phyloP scores from a whole-genome alignment of 257 asterid genomes.

The Oldenlandia corymbosa region DNA sequence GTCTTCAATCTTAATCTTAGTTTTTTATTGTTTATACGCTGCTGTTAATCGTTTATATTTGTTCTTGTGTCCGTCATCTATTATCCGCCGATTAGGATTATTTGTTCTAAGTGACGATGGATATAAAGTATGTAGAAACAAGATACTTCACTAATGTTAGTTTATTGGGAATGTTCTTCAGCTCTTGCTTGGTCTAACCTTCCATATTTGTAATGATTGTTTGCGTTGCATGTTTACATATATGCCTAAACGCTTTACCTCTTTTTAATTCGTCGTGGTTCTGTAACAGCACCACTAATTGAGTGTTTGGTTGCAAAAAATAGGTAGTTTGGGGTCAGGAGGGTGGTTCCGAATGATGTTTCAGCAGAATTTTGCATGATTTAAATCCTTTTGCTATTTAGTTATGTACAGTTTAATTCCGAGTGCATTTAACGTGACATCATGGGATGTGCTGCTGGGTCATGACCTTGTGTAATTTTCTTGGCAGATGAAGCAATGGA shows the following conservation, averaged over 20 bases:
- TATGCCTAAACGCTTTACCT: background rate
- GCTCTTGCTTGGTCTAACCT: background rate
- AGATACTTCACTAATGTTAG: background rate
- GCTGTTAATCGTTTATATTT: too few relatives aligned
- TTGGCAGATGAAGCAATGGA: conserved; percentile 43
- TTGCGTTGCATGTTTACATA: background rate
- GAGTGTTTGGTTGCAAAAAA: background rate
- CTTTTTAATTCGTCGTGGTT: background rate
- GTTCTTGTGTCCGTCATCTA: background rate
- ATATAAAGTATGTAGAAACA: background rate
- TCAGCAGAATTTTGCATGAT: background rate
- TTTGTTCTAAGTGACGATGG: background rate
- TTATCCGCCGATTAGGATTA: background rate
- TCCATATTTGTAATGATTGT: background rate
- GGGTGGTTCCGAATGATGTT: background rate
- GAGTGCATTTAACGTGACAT: background rate
- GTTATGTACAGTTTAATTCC: background rate
- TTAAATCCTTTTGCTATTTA: background rate
- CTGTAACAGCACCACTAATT: background rate
- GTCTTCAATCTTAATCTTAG: too few relatives aligned
- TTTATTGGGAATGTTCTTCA: background rate
- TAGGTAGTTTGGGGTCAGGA: background rate
- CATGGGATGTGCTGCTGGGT: conserved; percentile 5
- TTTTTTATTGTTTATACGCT: too few relatives aligned
- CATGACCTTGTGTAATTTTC: conserved; percentile 9